Percentiles rank a stretch among this genome's conserved stretches.
Evolutionary conservation across 192 early-diverging fungal genomes (phyloP).

Genomic region (Lobosporangium transversale): DNA sequence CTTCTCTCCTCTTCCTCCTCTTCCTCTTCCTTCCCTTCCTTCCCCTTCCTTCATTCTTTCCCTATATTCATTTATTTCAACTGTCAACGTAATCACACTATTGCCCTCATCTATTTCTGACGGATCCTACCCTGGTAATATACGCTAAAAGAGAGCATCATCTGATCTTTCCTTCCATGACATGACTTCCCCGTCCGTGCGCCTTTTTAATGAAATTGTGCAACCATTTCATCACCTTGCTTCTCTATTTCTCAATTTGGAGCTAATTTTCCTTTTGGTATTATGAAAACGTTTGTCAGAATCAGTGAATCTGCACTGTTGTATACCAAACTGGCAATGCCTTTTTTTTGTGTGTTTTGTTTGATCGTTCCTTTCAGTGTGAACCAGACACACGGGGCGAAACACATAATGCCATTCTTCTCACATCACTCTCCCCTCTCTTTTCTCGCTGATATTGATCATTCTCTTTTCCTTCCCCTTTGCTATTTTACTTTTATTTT

Average conservation of each 20-base stretch:
- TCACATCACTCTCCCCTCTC: not conserved
- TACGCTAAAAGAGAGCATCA: too few species aligned
- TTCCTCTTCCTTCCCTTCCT: not conserved
- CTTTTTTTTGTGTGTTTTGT: not conserved
- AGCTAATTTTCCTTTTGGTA: too few species aligned
- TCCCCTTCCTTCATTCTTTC: not conserved
- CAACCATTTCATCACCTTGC: too few species aligned
- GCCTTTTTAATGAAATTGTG: too few species aligned
- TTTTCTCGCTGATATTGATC: not conserved
- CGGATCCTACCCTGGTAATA: too few species aligned
- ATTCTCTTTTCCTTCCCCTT: not conserved
- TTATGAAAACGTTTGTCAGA: too few species aligned
- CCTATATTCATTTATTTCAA: not conserved
- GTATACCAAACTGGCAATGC: not conserved
- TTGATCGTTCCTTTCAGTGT: conserved; percentile 4
- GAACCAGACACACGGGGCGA: conserved; percentile 1
- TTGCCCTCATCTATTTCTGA: too few species aligned
- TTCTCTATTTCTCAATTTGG: too few species aligned
- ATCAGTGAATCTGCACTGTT: conserved; percentile 12
- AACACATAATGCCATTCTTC: too few species aligned
- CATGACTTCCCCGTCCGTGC: too few species aligned
- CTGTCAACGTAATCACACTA: too few species aligned
- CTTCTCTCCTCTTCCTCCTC: not conserved
- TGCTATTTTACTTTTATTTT: not conserved
- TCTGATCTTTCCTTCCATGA: too few species aligned